A percentile compares a stretch with the other conserved stretches of the same genome.
Conservation (phyloP, 179 eudicot species). For the Beta lomatogona region DNA sequence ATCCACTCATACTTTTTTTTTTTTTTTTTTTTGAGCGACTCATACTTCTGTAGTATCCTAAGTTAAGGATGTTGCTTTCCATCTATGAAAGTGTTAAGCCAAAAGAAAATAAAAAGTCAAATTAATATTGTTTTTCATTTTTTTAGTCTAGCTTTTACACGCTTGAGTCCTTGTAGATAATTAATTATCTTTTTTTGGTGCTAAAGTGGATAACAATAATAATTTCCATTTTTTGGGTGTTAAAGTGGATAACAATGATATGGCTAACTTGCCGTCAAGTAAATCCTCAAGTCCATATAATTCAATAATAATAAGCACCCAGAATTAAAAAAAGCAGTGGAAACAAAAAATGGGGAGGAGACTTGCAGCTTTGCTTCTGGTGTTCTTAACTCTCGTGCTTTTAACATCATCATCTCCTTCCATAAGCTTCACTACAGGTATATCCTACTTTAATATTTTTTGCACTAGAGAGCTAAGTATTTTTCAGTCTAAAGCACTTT, state of each 20-base stretch:
- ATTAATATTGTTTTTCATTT: too few species aligned
- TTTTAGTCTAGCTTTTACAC: too few species aligned
- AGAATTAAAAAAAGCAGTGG: not conserved
- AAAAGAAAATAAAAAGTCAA: too few species aligned
- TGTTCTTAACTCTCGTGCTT: slow-evolving; percentile 16
- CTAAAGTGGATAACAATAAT: not conserved
- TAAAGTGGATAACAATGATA: not conserved
- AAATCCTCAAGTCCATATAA: not conserved
- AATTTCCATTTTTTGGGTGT: not conserved
- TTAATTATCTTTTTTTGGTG: not conserved
- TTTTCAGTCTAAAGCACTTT: too few species aligned
- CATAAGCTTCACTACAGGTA: slow-evolving; percentile 23
- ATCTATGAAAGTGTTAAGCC: too few species aligned
- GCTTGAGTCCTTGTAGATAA: not conserved
- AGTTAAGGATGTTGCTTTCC: not conserved
- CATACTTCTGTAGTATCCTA: not conserved
- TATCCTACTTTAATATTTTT: not conserved
- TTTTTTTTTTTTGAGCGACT: too few species aligned
- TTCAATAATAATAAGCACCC: not conserved
- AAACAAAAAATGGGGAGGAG: slow-evolving; percentile 6
- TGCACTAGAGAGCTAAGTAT: not conserved
- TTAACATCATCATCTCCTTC: slow-evolving; percentile 15
- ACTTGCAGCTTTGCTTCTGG: slow-evolving; percentile 16
- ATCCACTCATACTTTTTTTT: not conserved
- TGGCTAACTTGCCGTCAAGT: not conserved